A percentile compares a stretch with the other conserved stretches of the same genome.
These are phyloP conservation scores for Aphanomyces stellatus DNA, from an alignment of 352 stramenopile genomes.

Conservation along the genomic window DNA sequence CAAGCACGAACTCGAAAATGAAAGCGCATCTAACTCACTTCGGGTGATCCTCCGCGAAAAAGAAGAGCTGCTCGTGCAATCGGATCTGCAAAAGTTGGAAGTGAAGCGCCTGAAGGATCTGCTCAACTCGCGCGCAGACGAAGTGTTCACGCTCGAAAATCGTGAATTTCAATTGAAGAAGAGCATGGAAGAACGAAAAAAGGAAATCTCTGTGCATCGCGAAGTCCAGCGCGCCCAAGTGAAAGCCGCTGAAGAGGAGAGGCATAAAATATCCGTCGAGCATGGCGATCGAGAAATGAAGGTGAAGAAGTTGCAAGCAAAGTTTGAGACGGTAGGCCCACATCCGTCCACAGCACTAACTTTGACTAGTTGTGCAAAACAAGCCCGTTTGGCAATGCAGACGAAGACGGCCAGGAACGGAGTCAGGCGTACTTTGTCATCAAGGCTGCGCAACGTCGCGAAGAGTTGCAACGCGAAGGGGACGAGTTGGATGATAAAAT, in stretches of 20 bases:
- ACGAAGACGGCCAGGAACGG: slow-evolving; percentile 62
- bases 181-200: slow-evolving; percentile 89
- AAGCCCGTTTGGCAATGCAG: slow-evolving; percentile 42
- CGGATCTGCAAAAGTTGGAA: slow-evolving; percentile 92
- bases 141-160: slow-evolving; percentile 92
- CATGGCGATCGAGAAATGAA: slow-evolving; percentile 75
- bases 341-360: not conserved
- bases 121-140: slow-evolving; percentile 81
- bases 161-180: slow-evolving; percentile 89
- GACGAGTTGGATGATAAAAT: slow-evolving; percentile 95
- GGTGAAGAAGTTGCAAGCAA: slow-evolving; percentile 89
- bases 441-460: slow-evolving; percentile 88
- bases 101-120: slow-evolving; percentile 86
- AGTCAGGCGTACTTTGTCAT: slow-evolving; percentile 95
- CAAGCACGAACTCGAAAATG: slow-evolving; percentile 88
- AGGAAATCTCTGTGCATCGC: slow-evolving; percentile 79
- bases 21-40: slow-evolving; percentile 73
- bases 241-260: slow-evolving; percentile 87
- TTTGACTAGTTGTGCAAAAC: slow-evolving; percentile 51
- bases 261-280: slow-evolving; percentile 90
- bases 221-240: slow-evolving; percentile 87
- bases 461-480: slow-evolving; percentile 92
- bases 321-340: slow-evolving; percentile 80
- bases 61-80: slow-evolving; percentile 89
- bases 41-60: slow-evolving; percentile 78